Conservation (phyloP, 805 yeast species). For the Wickerhamiella qilinensis region DNA sequence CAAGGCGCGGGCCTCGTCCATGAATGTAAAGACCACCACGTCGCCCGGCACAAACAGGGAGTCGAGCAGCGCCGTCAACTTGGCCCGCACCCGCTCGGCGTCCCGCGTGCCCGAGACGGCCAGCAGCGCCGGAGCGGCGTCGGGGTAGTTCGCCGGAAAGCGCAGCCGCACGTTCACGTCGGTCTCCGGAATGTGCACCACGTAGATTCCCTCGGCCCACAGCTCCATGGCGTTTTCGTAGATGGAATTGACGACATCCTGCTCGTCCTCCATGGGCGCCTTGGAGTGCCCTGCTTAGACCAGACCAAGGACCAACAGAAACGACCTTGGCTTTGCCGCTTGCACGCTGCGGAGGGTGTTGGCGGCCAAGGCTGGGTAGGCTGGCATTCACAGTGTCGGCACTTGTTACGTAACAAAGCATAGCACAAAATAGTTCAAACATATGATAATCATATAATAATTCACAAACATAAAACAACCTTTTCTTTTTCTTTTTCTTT, state of each 20-base stretch:
- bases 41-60: constrained; percentile 39
- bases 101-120: neutral
- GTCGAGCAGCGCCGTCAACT: constrained; percentile 36
- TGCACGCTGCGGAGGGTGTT: no score
- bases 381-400: no score
- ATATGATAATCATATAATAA: no score
- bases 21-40: constrained; percentile 68
- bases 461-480: no score
- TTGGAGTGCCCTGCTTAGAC: no score
- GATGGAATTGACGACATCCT: constrained; percentile 73
- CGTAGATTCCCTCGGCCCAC: constrained; percentile 24
- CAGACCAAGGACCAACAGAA: no score
- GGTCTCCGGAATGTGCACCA: constrained; percentile 47
- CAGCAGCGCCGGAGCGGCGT: neutral
- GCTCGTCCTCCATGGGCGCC: constrained; percentile 59
- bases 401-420: no score
- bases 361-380: no score
- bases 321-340: no score
- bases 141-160: constrained; percentile 60
- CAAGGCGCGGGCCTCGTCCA: constrained; percentile 28
- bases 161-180: constrained; percentile 46
- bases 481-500: no score
- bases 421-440: no score
- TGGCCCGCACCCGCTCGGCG: no score
- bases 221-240: constrained; percentile 45